Evolutionary conservation across 768 basidiomycete species (phyloP).

Genomic region (Tremella yokohamensis): DNA sequence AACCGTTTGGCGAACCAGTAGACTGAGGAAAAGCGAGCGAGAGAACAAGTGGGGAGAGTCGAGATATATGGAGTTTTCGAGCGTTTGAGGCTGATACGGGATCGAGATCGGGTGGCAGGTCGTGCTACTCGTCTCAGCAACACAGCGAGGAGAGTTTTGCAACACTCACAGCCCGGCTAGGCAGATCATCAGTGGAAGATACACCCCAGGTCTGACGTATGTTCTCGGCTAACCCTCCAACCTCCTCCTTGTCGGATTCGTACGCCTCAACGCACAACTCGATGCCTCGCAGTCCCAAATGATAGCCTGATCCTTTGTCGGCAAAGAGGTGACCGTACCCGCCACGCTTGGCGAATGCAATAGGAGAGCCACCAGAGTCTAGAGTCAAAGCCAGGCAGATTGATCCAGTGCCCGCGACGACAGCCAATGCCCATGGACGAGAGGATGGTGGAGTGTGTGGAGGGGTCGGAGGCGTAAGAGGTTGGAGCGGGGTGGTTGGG

Average conservation of each 20-base stretch:
- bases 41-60: background rate
- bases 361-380: background rate
- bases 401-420: slow-evolving; percentile 78
- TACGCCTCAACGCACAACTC: slow-evolving; percentile 1
- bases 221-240: background rate
- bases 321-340: slow-evolving; percentile 10
- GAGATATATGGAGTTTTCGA: background rate
- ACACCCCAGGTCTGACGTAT: slow-evolving; percentile 3
- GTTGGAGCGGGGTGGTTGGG: slow-evolving; percentile 53
- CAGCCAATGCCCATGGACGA: slow-evolving; percentile 57
- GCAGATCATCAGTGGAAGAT: background rate
- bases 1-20: too few species aligned
- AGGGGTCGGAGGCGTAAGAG: too few species aligned
- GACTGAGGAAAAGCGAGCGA: background rate
- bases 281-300: slow-evolving; percentile 6
- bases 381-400: slow-evolving; percentile 55
- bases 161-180: slow-evolving; percentile 2
- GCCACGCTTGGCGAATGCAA: slow-evolving; percentile 4
- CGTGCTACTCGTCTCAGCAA: background rate
- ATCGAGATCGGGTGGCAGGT: background rate
- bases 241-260: background rate
- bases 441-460: too few species aligned
- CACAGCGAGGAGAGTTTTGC: background rate
- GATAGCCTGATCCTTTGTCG: slow-evolving; percentile 10
- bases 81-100: background rate